phyloP scores from a whole-genome alignment of 2,329 filamentous ascomycete species.

The Aspergillus fructus region DNA sequence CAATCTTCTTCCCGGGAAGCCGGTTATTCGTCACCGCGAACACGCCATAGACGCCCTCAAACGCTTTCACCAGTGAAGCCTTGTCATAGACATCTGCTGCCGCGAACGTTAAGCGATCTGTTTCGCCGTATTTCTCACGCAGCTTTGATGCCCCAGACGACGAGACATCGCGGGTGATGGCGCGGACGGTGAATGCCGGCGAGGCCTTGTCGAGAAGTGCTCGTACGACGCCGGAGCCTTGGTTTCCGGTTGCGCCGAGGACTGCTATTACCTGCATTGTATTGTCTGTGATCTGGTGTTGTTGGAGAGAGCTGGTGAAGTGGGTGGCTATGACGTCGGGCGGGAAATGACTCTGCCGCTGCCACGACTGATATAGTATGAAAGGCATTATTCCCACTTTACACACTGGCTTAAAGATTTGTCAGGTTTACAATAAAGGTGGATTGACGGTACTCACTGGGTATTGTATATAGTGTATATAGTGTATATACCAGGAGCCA shows the following conservation, averaged over 20 bases:
- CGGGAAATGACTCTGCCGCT: too few relatives aligned
- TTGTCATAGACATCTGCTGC: not conserved
- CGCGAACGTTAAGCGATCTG: not conserved
- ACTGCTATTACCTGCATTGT: conserved; percentile 10
- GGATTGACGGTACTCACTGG: too few relatives aligned
- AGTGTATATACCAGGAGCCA: too few relatives aligned
- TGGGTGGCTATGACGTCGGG: too few relatives aligned
- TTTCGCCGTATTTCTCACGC: not conserved
- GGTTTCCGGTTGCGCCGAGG: conserved; percentile 17
- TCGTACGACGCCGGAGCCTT: conserved; percentile 15
- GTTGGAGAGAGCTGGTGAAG: too few relatives aligned
- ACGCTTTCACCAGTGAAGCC: conserved; percentile 7
- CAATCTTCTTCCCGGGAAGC: conserved; percentile 6
- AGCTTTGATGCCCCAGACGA: conserved; percentile 7
- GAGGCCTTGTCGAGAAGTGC: conserved; percentile 7
- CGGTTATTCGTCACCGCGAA: conserved; percentile 19
- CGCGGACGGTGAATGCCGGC: conserved; percentile 11
- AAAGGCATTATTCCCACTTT: too few relatives aligned
- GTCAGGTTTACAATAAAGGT: too few relatives aligned
- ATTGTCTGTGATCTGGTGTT: too few relatives aligned
- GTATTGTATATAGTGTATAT: too few relatives aligned
- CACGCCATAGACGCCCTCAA: conserved; percentile 17
- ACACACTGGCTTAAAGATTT: too few relatives aligned
- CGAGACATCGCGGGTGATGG: conserved; percentile 13
- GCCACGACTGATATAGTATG: too few relatives aligned